Conservation (phyloP, 78 protist genomes). For the Tieghemostelium lacteum region DNA sequence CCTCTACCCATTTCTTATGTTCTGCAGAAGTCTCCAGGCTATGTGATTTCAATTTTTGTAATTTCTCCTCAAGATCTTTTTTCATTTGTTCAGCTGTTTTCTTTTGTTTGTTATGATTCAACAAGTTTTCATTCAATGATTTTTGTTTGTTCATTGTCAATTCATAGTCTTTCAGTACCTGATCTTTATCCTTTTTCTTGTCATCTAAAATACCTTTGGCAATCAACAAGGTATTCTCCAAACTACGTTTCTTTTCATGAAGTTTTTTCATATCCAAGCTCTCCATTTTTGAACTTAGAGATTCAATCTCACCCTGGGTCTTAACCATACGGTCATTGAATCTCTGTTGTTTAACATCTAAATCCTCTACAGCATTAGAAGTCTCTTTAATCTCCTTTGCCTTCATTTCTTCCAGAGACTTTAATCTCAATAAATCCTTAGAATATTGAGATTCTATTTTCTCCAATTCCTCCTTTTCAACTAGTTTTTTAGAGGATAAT, state of each 20-base stretch:
- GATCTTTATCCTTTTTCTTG: conserved; percentile 41
- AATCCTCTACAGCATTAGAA: not conserved
- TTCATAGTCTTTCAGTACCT: conserved; percentile 26
- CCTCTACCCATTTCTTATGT: conserved; percentile 34
- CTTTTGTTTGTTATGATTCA: conserved; percentile 1
- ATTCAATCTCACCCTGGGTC: not conserved
- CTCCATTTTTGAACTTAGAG: not conserved
- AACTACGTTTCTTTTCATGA: conserved; percentile 27
- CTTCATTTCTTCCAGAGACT: conserved; percentile 6
- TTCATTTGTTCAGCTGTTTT: conserved; percentile 18
- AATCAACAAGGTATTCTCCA: conserved; percentile 8
- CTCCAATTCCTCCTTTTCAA: not conserved
- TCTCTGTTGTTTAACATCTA: conserved; percentile 28
- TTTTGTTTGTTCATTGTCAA: conserved; percentile 7
- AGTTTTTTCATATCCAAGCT: not conserved
- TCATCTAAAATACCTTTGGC: conserved; percentile 26
- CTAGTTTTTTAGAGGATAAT: not conserved
- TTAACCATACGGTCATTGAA: conserved; percentile 5
- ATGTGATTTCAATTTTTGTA: not conserved
- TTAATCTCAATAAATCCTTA: not conserved
- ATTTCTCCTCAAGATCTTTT: conserved; percentile 34
- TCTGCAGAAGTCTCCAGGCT: not conserved
- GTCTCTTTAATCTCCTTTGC: conserved; percentile 29
- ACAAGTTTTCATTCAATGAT: conserved; percentile 12
- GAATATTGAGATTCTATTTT: not conserved